These are phyloP conservation scores for Cladophialophora yegresii DNA, from an alignment of 2,329 filamentous ascomycete genomes.

Conservation along the genomic window DNA sequence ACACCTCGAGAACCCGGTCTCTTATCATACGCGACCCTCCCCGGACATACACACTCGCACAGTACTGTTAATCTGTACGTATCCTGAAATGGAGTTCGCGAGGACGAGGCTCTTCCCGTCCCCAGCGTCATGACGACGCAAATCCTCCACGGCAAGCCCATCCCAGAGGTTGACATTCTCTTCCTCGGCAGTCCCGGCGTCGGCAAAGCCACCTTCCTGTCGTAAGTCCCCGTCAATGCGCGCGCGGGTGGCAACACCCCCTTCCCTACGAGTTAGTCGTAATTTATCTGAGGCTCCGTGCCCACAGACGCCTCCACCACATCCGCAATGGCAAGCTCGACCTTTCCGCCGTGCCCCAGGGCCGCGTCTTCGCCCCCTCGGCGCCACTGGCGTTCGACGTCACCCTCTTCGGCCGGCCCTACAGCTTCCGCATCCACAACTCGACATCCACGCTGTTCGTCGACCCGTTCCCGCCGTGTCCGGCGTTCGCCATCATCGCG, in stretches of 20 bases:
- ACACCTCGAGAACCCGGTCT: not conserved
- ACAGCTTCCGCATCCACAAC: slow-evolving; percentile 59
- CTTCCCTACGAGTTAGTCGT: too few relatives aligned
- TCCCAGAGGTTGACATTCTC: slow-evolving; percentile 50
- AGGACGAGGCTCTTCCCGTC: not conserved
- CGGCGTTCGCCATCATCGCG: slow-evolving; percentile 59
- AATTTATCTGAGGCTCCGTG: too few relatives aligned
- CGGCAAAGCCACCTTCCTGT: slow-evolving; percentile 63
- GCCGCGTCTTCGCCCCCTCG: slow-evolving; percentile 50
- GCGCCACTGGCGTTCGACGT: slow-evolving; percentile 63
- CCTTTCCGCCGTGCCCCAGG: slow-evolving; percentile 40
- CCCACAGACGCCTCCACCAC: slow-evolving; percentile 25
- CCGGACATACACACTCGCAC: too few relatives aligned
- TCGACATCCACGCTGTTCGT: slow-evolving; percentile 59
- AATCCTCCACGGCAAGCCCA: slow-evolving; percentile 19
- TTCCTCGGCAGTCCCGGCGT: slow-evolving; percentile 61
- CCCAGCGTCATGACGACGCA: slow-evolving; percentile 11
- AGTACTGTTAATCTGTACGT: too few relatives aligned
- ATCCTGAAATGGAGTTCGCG: not conserved
- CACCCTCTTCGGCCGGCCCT: slow-evolving; percentile 52
- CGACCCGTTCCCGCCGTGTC: slow-evolving; percentile 57
- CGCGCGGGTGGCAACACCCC: too few relatives aligned
- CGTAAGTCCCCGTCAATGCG: slow-evolving; percentile 21
- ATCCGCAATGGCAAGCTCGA: slow-evolving; percentile 39
- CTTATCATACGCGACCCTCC: not conserved